A percentile compares a stretch with the other conserved stretches of the same genome.
Evolutionary conservation across 164 flowering plant genomes (phyloP).

Genomic region (Liriodendron chinense): DNA sequence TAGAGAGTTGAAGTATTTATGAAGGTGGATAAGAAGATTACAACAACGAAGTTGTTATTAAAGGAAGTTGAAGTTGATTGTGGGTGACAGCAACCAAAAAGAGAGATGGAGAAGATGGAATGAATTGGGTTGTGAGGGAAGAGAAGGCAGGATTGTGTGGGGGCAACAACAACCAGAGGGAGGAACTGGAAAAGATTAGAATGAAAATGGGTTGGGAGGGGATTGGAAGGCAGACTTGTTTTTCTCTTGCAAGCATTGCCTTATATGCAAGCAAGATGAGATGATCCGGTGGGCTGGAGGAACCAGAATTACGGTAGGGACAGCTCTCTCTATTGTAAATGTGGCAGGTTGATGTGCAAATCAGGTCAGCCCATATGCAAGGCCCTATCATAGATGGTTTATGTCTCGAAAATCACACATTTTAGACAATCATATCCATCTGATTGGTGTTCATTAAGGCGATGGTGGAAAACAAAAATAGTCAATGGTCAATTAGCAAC

Average conservation of each 20-base stretch:
- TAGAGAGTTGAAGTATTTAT: background rate
- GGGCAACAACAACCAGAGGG: background rate
- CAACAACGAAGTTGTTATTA: background rate
- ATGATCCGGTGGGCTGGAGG: background rate
- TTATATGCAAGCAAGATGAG: background rate
- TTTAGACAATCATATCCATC: too few species aligned
- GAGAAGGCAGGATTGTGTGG: background rate
- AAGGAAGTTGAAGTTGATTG: background rate
- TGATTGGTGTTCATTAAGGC: too few species aligned
- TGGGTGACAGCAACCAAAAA: background rate
- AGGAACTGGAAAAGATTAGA: background rate
- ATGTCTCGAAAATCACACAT: too few species aligned
- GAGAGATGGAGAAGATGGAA: background rate
- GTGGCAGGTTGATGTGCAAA: background rate
- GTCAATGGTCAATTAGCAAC: too few species aligned
- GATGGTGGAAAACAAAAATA: too few species aligned
- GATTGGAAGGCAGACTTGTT: background rate
- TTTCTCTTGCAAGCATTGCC: background rate
- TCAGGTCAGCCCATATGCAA: too few species aligned
- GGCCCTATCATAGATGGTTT: too few species aligned
- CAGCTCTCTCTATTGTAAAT: background rate
- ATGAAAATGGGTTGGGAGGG: background rate
- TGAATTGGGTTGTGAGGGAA: background rate
- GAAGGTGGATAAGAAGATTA: conserved; percentile 12
- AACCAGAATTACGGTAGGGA: background rate